A percentile compares a stretch with the other conserved stretches of the same genome.
phyloP scores from a whole-genome alignment of 2,329 filamentous ascomycete genomes.

The Westerdykella aurantiaca region DNA sequence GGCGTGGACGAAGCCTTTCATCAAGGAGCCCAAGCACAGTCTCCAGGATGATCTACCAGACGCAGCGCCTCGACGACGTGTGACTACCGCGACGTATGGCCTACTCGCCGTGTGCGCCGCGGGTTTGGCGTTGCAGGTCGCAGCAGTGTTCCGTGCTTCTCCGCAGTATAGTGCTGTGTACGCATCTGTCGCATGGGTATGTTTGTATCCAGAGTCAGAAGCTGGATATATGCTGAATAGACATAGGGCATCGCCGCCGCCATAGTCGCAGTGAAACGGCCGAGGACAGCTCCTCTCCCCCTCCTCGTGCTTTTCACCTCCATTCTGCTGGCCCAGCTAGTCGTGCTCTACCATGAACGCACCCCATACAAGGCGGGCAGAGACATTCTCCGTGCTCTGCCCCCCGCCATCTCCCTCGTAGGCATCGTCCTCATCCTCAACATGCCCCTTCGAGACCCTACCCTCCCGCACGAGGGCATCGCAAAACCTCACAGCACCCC shows the following conservation, averaged over 20 bases:
- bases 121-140: conserved; percentile 24
- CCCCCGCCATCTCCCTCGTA: conserved; percentile 39
- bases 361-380: conserved; percentile 20
- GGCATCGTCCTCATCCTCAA: conserved; percentile 53
- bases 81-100: conserved; percentile 15
- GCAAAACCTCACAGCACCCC: conserved; percentile 53
- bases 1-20: conserved; percentile 49
- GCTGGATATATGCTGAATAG: conserved; percentile 9
- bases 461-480: conserved; percentile 52
- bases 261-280: conserved; percentile 37
- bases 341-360: conserved; percentile 23
- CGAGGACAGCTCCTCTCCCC: conserved; percentile 38
- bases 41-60: conserved; percentile 27
- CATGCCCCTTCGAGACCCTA: conserved; percentile 65
- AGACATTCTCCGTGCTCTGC: conserved; percentile 29
- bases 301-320: conserved; percentile 35
- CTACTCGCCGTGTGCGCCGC: conserved; percentile 21
- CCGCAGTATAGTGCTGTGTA: conserved; percentile 17
- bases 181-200: conserved; percentile 32
- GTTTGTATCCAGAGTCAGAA: conserved; percentile 5
- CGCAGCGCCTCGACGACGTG: conserved; percentile 24
- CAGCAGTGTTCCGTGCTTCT: conserved; percentile 18
- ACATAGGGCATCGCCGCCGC: conserved; percentile 31
- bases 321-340: conserved; percentile 33
- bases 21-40: conserved; percentile 32